Base-by-base conservation (phyloP, 345 rosid genomes). In the Punica granatum region DNA sequence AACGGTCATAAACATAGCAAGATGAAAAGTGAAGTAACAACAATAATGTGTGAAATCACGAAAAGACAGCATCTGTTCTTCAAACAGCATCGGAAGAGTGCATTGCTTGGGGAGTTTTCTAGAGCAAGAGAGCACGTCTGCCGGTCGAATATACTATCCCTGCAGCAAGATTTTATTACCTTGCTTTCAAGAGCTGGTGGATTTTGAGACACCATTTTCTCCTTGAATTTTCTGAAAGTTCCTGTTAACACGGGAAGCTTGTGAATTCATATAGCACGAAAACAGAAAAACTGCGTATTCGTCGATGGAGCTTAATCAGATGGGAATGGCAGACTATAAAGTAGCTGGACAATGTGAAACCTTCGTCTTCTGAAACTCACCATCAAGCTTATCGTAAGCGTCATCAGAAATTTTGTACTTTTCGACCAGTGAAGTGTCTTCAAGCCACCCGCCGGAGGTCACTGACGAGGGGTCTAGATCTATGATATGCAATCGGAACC, bases 391-490 rank as follows among this genome's bases (percentile, higher is more conserved):
- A 19, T 75, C 78, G 69, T 88, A 93, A 32, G 84, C 92, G 63
- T 90, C 96, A 26, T 93, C 98, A 41, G 97, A 90, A 32, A 93
- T 93, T 0, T 70, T 67, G 79, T 87, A 93, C 79, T 87, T 93
- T 77, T 90, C 89, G 67, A 93, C 97, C 54, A 87, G 63, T 34
- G 98, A 90, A 26, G 96, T 90, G 73, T 93, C 97, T 73, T 93
- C 98, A 31, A 93, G 87, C 96, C 96, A 90, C 7, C 98, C 94
- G 46, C 96, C 96, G 32, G 92, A 84, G 33, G 98, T 93, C 28
- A 90, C 90, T 2, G 97, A 90, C 15, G 97, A 83, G 10, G 98
- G 96, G 28, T 93, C 98, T 68, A 85, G 82, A 79, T 93, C 98
- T 25, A 87, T 76, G 59, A 92, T 74, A 74, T 90, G 90, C 69